Percentiles rank a stretch among this genome's conserved stretches.
Conservation (phyloP, 345 rosid species). For the Pugionium dolabratum region DNA sequence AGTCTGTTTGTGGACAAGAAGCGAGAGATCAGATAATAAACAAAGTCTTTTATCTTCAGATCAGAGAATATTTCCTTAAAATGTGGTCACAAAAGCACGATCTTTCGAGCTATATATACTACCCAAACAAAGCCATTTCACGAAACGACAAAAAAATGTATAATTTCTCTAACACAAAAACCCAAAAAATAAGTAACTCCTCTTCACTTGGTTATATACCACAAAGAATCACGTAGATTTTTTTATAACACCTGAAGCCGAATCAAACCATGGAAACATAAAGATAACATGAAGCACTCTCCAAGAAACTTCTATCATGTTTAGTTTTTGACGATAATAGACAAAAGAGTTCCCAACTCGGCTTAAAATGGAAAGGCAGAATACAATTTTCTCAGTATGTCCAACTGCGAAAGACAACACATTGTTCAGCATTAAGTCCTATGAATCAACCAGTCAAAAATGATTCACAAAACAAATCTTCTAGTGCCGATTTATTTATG, state of each 20-base stretch:
- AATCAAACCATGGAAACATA: background rate
- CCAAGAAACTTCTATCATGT: constrained; percentile 16
- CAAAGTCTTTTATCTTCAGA: constrained; percentile 14
- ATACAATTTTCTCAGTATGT: background rate
- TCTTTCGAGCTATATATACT: background rate
- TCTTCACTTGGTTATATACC: background rate
- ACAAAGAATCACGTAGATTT: constrained; percentile 11
- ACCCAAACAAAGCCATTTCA: constrained; percentile 7
- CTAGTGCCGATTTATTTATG: constrained; percentile 13
- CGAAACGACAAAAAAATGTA: background rate
- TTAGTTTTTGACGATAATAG: constrained; percentile 1
- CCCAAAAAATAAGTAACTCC: background rate
- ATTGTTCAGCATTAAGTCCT: constrained; percentile 14
- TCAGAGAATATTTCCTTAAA: background rate
- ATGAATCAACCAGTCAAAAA: constrained; percentile 9
- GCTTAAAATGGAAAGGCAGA: background rate
- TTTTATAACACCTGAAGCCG: background rate
- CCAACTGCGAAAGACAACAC: constrained; percentile 9
- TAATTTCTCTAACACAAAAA: background rate
- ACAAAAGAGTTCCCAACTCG: background rate
- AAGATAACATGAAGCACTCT: constrained; percentile 6
- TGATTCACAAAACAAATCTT: constrained; percentile 19
- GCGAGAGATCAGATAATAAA: constrained; percentile 1
- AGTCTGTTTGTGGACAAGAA: constrained; percentile 25
- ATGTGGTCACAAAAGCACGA: background rate